Evolutionary conservation across 768 basidiomycete species (phyloP), one percentile per base, ranked within the genome.

Genomic region (Trametes maxima): DNA sequence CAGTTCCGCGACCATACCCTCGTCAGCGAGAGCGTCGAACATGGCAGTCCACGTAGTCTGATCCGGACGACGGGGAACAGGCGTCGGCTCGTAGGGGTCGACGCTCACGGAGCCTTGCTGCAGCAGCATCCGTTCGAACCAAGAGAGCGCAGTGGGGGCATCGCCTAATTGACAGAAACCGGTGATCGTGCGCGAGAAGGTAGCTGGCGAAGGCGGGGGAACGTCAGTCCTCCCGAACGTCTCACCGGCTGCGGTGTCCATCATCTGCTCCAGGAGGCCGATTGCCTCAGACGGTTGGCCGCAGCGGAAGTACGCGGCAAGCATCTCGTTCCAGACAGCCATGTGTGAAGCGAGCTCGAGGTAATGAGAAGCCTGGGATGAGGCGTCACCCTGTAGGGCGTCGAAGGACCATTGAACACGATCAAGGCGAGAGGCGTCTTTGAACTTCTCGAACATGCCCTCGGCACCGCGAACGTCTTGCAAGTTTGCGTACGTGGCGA

Each of bases 241-340:
- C 8, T 65, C 61, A 2, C 75, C 72, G 2, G 68, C 64, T 8
- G 73, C 57, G 0, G 81, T 75, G 57, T 82, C 78, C 72, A 94
- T 75, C 89, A 94, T 93, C 63, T 80, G 74, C 57, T 89, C 85
- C 43, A 95, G 75, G 2, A 94, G 72, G 22, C 72, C 83, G 11
- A 94, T 68, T 10, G 86, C 93, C 46, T 81, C 82, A 21, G 83
- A 84, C 0, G 88, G 80, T 52, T 85, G 74, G 1, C 85, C 85
- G 40, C 77, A 81, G 40, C 77, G 79, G 78, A 95, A 88, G 72
- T 90, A 88, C 0, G 86, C 81, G 49, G 85, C 79, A 37, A 95
- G 85, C 87, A 93, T 92, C 67, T 82, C 77, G 65, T 91, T 90
- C 85, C 85, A 94, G 2, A 87, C 76, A 40, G 77, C 70, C 46